These are phyloP conservation scores for Lactifluus volemus DNA, from an alignment of 768 basidiomycete species.

Conservation along the genomic window DNA sequence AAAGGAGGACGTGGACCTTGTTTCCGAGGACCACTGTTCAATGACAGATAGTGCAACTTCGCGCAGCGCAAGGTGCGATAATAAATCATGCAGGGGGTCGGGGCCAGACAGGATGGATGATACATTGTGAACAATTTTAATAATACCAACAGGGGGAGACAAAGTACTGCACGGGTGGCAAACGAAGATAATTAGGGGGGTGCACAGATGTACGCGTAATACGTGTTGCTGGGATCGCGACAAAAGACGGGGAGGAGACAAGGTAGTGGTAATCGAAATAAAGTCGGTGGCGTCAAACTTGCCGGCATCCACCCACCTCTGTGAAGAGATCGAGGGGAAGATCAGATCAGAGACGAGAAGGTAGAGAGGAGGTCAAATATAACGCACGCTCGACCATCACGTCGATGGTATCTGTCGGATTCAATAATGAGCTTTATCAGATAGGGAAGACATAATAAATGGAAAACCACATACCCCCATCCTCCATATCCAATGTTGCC, in stretches of 20 bases:
- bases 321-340: neutral
- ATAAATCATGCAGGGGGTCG: neutral
- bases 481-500: constrained; percentile 76
- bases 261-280: neutral
- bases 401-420: constrained; percentile 73
- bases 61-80: neutral
- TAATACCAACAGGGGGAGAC: constrained; percentile 11
- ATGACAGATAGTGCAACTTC: neutral
- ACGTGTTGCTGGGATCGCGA: neutral
- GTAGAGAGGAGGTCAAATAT: constrained; percentile 1
- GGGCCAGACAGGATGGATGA: constrained; percentile 10
- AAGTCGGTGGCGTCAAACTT: constrained; percentile 12
- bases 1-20: no score
- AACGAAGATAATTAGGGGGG: constrained; percentile 6
- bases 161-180: neutral
- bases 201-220: constrained; percentile 10
- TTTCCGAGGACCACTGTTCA: no score
- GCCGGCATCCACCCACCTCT: constrained; percentile 70
- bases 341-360: neutral
- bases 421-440: neutral
- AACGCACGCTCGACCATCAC: constrained; percentile 94
- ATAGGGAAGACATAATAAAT: neutral
- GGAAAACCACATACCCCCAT: constrained; percentile 49
- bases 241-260: neutral
- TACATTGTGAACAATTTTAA: constrained; percentile 16